phyloP scores from a whole-genome alignment of 2,329 filamentous ascomycete genomes.

The Whalleya microplaca region DNA sequence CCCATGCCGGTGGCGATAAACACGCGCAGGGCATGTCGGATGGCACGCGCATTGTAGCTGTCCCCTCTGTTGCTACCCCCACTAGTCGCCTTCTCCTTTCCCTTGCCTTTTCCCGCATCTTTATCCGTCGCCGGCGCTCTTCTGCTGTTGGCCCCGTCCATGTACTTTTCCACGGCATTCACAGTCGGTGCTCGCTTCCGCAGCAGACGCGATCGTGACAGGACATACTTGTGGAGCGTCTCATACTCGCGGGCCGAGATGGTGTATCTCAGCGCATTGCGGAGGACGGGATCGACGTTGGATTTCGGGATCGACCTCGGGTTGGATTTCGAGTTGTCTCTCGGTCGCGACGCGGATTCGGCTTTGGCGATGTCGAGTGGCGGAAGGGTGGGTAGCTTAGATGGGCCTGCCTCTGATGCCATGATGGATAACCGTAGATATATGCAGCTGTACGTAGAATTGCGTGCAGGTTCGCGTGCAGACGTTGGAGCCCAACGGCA shows the following conservation, averaged over 20 bases:
- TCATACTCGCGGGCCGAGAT: slow-evolving; percentile 86
- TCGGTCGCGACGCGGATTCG: slow-evolving; percentile 23
- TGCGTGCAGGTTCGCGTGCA: background rate
- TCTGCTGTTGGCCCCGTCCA: slow-evolving; percentile 41
- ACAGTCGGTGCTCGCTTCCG: slow-evolving; percentile 59
- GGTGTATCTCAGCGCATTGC: slow-evolving; percentile 85
- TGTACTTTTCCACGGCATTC: slow-evolving; percentile 59
- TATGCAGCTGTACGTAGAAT: background rate
- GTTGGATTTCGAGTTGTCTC: slow-evolving; percentile 26
- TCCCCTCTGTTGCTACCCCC: slow-evolving; percentile 47
- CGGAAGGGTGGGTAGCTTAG: slow-evolving; percentile 22
- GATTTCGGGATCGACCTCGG: slow-evolving; percentile 31
- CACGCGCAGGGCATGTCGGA: slow-evolving; percentile 72
- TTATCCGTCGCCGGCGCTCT: slow-evolving; percentile 19
- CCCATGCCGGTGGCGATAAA: slow-evolving; percentile 67
- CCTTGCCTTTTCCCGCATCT: slow-evolving; percentile 37
- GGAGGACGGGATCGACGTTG: slow-evolving; percentile 70
- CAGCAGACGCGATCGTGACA: slow-evolving; percentile 69
- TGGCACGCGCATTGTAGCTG: slow-evolving; percentile 71
- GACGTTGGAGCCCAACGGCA: slow-evolving; percentile 11
- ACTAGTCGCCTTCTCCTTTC: slow-evolving; percentile 32
- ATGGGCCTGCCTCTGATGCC: slow-evolving; percentile 27
- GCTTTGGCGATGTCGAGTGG: slow-evolving; percentile 29
- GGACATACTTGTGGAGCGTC: slow-evolving; percentile 78
- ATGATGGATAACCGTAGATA: slow-evolving; percentile 12